Evolutionary conservation across 805 yeast genomes (phyloP), one percentile per base, ranked within the genome.

Genomic region (Cyberlindnera euphorbiae): DNA sequence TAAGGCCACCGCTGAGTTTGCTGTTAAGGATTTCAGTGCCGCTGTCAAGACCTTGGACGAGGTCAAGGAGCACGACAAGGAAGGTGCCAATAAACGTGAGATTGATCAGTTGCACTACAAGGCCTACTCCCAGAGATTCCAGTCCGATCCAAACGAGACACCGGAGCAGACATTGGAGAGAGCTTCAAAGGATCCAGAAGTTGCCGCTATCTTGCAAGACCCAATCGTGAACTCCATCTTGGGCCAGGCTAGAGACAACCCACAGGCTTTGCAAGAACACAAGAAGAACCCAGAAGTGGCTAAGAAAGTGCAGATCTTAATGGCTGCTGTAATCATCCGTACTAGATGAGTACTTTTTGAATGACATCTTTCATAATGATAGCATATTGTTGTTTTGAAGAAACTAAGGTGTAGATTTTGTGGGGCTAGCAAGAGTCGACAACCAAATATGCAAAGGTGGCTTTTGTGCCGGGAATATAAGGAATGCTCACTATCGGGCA

Each of bases 271-370:
- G 52, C 94, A 85, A 60, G 97, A 90, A 55, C 98, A 93, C 66
- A 88, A 93, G 96, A 84, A 78, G 71, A 93, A 93, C 65, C 97
- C 98, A 27, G 94, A 79, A 42, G 84, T 93, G 33, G 76, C 79
- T 56, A 81, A 79, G 62, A 93, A 93, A 77, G 79, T 93, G 52
- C 82, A 83, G 62, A 73, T 83, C 51, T 74, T 93, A 62, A 82
- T 89, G 59, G 96, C 97, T 38, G 96, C 97, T 14, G 99, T 98
- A 60, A 84, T 93, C 38, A 89, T 93, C 55, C 82, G 96, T 60
- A 87, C 95, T 22, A 80, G 95, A 58, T 33, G 15, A 28, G n/a
- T n/a, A n/a, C n/a, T n/a, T n/a, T n/a, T n/a, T n/a, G n/a, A n/a
- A n/a, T n/a, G n/a, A n/a, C n/a, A n/a, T n/a, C n/a, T n/a, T n/a